Base-by-base conservation (phyloP, 805 yeast genomes). In the Lachancea waltii region DNA sequence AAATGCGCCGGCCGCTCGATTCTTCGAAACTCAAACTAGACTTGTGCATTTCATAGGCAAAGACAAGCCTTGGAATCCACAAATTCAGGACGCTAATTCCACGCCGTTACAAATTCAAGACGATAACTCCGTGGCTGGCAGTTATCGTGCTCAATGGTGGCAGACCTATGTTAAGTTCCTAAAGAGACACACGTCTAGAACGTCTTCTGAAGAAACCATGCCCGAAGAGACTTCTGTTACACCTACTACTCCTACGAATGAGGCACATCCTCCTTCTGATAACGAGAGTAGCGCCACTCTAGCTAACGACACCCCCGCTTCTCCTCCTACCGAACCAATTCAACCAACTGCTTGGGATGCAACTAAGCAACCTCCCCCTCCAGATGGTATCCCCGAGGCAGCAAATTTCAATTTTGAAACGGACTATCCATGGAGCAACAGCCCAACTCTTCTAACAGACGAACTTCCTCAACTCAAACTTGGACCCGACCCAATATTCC, bases 1-100 rank as follows among this genome's bases (percentile, higher is more conserved):
- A 60, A 82, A 79, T 60, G 63, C 69, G 15, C 92, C 94, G 0
- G 92, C 94, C 0, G 76, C 65, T 52, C 61, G 59, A 27, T 70
- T 73, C 52, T 85, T 79, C 53, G 42, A 49, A 11, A 40, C 56
- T 10, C 60, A 69, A 17, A 61, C 75, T 17, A 64, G 62, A 33
- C 58, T 78, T 30, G 62, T 80, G 7, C 92, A 83, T 56, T 83
- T 73, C 50, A 81, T 83, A 45, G 90, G 90, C 0, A 62, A 71
- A 3, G 48, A 51, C 10, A 79, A 79, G 49, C 85, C 85, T 0
- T 75, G 84, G 79, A 64, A 43, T 34, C 35, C 35, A 11, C 44
- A 49, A 48, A 11, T 14, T 14, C 17, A 26, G 22, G 19, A 18
- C 24, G n/a, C 29, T 11, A 31, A 34, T n/a, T n/a, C n/a, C n/a